phyloP scores from a whole-genome alignment of 2,329 filamentous ascomycete species.

The Chrysoporthe deuterocubensis region DNA sequence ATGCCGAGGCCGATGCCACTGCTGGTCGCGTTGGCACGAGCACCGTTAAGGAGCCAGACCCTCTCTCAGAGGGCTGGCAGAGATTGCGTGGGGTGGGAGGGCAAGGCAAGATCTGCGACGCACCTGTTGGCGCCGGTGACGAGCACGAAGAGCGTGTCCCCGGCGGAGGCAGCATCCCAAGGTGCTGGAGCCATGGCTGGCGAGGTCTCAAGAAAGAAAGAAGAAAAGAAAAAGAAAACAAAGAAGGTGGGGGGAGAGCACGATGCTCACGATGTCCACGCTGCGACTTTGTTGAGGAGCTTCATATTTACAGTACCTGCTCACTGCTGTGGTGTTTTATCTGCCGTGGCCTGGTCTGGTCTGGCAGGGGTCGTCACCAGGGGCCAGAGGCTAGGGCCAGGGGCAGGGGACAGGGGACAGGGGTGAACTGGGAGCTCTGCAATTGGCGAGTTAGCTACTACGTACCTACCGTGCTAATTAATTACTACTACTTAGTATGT shows the following conservation, averaged over 20 bases:
- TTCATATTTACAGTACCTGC: too few relatives aligned
- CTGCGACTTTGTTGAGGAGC: background rate
- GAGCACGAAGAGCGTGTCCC: slow-evolving; percentile 65
- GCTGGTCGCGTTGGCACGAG: background rate
- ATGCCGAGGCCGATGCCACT: slow-evolving; percentile 89
- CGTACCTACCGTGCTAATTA: too few relatives aligned
- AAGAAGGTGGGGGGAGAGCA: background rate
- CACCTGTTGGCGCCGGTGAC: slow-evolving; percentile 89
- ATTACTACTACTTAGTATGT: too few relatives aligned
- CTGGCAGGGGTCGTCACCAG: too few relatives aligned
- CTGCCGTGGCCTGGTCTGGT: too few relatives aligned
- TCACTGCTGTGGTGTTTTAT: too few relatives aligned
- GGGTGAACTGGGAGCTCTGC: too few relatives aligned
- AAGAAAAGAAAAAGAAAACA: too few relatives aligned
- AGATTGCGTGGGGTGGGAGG: background rate
- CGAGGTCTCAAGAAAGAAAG: background rate
- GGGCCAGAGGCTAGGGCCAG: too few relatives aligned
- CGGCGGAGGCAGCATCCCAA: slow-evolving; percentile 40
- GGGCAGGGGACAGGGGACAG: too few relatives aligned
- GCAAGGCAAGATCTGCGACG: background rate
- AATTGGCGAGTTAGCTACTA: too few relatives aligned
- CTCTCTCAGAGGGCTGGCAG: slow-evolving; percentile 14
- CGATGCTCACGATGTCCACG: background rate
- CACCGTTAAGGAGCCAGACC: too few relatives aligned
- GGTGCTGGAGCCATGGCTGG: slow-evolving; percentile 37